Evolutionary conservation across 1,284 basidiomycete species (phyloP).

Genomic region (Puccinia coronata): DNA sequence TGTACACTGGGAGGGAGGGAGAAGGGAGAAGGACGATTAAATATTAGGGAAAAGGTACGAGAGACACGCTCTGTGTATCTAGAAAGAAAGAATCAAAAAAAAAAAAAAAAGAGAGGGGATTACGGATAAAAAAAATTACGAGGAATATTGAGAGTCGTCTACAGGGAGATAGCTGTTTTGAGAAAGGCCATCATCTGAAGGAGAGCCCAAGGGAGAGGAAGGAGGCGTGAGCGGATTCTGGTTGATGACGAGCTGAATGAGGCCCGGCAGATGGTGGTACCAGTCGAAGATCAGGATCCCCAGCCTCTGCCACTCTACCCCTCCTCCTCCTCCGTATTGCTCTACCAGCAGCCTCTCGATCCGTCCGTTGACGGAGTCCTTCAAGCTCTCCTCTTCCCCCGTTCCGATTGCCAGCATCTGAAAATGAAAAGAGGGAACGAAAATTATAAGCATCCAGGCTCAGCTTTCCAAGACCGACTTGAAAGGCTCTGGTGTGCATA

Average conservation of each 20-base stretch:
- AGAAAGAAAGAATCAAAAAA: too few relatives aligned
- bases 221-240: background rate
- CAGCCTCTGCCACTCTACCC: background rate
- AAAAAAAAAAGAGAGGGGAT: too few relatives aligned
- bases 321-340: background rate
- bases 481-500: background rate
- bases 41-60: too few relatives aligned
- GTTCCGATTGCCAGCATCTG: constrained; percentile 44
- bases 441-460: too few relatives aligned
- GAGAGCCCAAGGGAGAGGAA: background rate
- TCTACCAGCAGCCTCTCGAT: background rate
- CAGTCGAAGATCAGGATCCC: constrained; percentile 42
- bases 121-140: too few relatives aligned
- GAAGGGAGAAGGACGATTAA: too few relatives aligned
- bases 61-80: too few relatives aligned
- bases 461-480: background rate
- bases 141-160: too few relatives aligned
- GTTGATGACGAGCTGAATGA: constrained; percentile 26
- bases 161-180: background rate
- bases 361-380: constrained; percentile 1
- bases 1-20: too few relatives aligned
- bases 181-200: too few relatives aligned
- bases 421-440: background rate
- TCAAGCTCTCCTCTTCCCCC: background rate
- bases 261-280: constrained; percentile 20